Evolutionary conservation across 495 filamentous ascomycete species (phyloP), one percentile per base, ranked within the genome.

Genomic region (Cercophora sp.): DNA sequence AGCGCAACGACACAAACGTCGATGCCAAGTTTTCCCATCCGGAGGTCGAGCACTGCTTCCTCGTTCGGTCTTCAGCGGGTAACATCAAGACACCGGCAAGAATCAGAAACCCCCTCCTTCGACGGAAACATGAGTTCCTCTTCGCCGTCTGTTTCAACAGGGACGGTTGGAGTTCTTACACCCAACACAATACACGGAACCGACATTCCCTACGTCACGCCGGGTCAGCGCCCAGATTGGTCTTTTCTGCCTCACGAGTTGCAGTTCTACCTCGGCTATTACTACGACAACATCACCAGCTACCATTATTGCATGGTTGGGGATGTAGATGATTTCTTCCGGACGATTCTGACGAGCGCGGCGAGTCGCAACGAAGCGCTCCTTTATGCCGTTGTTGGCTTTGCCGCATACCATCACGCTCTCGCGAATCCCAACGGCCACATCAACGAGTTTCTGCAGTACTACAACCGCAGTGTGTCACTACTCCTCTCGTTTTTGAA

Each of bases 331-430:
- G 70, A 81, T 53, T 96, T 96, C 59, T 79, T 96, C 51, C 82
- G 82, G 43, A 80, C 79, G 8, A 81, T 74, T 8, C 78, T 93
- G 34, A 68, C 88, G 31, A 83, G 86, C 19, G 70, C 85, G 48
- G 91, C 91, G 5, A 64, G 91, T 24, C 80, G 79, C 23, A 80
- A 92, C 64, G 87, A 96, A 42, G 86, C 92, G 15, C 78, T 98
- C 10, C 72, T 96, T 27, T 87, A 95, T 64, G 93, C 91, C 0
- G 76, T 97, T 13, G 88, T 88, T n/a, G 91, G 86, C 22, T 97
- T 96, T 64, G 74, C 92, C 0, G 89, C 91, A 13, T 98, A 95
- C 65, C 91, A 92, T 58, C 77, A 87, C 54, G 86, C 86, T 16
- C 64, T 96, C 53, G 76, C 74, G 31, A 79, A 80, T 37, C 79